phyloP scores from a whole-genome alignment of 2,329 filamentous ascomycete genomes.

The Talaromyces amestolkiae region DNA sequence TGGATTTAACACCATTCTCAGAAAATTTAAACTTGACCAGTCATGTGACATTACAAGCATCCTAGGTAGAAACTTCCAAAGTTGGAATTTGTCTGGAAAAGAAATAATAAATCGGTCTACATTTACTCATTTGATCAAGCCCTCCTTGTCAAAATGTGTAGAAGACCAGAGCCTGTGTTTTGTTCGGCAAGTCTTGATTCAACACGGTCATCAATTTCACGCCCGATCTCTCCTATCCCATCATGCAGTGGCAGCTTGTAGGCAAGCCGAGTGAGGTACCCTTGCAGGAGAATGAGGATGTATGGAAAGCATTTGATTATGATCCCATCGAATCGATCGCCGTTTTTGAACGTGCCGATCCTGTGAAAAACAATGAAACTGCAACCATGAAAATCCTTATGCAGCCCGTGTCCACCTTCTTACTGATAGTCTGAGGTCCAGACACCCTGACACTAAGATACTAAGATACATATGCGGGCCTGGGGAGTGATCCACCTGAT shows the following conservation, averaged over 20 bases:
- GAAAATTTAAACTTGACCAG: too few relatives aligned
- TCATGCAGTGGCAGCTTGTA: not conserved
- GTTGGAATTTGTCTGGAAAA: not conserved
- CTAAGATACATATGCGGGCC: slow-evolving; percentile 1
- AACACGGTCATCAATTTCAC: not conserved
- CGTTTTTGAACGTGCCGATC: not conserved
- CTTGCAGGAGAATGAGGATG: not conserved
- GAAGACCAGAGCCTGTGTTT: not conserved
- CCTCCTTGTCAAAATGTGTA: not conserved
- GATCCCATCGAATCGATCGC: not conserved
- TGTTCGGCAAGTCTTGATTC: not conserved
- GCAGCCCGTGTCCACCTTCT: not conserved
- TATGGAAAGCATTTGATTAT: not conserved
- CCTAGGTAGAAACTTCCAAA: not conserved
- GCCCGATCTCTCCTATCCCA: not conserved
- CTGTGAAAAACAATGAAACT: not conserved
- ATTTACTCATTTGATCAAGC: not conserved
- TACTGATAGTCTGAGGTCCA: not conserved
- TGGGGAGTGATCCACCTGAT: not conserved
- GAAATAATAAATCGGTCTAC: not conserved
- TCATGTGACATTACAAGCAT: not conserved
- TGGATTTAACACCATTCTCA: too few relatives aligned
- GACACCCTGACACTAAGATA: not conserved
- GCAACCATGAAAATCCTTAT: slow-evolving; percentile 5
- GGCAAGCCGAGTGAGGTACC: not conserved